A percentile compares a stretch with the other conserved stretches of the same genome.
These are phyloP conservation scores for Babesia ovis DNA, from an alignment of 169 alveolate genomes.

Conservation along the genomic window DNA sequence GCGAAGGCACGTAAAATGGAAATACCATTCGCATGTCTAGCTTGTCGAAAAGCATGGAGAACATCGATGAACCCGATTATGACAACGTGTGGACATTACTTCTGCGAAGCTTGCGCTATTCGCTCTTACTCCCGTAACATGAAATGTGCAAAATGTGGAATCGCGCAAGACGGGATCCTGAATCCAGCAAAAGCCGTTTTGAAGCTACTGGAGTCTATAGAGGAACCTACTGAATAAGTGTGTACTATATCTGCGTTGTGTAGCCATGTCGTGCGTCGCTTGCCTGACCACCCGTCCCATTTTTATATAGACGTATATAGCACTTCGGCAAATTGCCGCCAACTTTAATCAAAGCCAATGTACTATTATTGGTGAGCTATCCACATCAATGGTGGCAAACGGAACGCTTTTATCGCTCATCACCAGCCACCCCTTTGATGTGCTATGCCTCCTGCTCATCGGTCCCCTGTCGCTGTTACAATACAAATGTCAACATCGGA, in stretches of 20 bases:
- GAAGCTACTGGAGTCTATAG: conserved; percentile 66
- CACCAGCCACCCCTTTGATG: conserved; percentile 25
- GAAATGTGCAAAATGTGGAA: conserved; percentile 85
- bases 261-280: conserved; percentile 6
- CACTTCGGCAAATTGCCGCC: conserved; percentile 17
- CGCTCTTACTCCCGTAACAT: conserved; percentile 78
- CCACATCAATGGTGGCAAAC: conserved; percentile 26
- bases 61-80: conserved; percentile 85
- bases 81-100: conserved; percentile 90
- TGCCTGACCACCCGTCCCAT: not conserved
- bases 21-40: conserved; percentile 76
- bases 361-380: not conserved
- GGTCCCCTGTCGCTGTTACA: conserved; percentile 13
- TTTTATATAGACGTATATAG: not conserved
- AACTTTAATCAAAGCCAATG: not conserved
- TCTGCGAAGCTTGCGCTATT: conserved; percentile 92
- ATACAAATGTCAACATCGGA: conserved; percentile 1
- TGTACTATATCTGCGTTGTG: not conserved
- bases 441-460: conserved; percentile 19
- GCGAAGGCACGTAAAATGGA: conserved; percentile 54
- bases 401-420: conserved; percentile 30
- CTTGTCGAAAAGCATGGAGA: conserved; percentile 85
- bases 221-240: not conserved
- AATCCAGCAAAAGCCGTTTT: conserved; percentile 75
- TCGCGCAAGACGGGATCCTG: conserved; percentile 86